These are phyloP conservation scores for Cylindrodendrum hubeiense DNA, from an alignment of 2,329 filamentous ascomycete genomes.

Conservation along the genomic window DNA sequence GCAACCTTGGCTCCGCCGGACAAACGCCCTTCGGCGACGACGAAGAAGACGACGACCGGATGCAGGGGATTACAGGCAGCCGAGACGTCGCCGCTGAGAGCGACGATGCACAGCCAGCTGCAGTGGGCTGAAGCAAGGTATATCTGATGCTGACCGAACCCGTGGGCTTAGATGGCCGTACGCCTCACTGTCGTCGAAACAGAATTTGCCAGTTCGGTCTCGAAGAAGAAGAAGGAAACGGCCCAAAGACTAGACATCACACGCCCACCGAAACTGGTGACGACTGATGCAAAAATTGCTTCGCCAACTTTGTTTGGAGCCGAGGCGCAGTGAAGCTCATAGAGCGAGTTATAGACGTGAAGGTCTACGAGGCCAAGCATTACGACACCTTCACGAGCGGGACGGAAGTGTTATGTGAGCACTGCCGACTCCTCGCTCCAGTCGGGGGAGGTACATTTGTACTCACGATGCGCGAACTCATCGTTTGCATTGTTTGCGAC, in stretches of 20 bases:
- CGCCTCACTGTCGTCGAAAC: neutral
- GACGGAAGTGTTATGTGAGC: neutral
- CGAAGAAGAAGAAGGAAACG: too few species aligned
- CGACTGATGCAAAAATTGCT: neutral
- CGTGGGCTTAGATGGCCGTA: neutral
- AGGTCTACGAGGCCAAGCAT: neutral
- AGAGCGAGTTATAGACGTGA: neutral
- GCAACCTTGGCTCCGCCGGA: neutral
- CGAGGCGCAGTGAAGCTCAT: neutral
- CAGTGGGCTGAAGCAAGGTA: neutral
- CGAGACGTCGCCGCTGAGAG: neutral
- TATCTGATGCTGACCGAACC: neutral
- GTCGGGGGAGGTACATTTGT: neutral
- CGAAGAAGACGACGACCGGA: neutral
- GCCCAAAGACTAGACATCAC: neutral
- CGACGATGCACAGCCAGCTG: conserved; percentile 13
- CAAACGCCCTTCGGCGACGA: conserved; percentile 7
- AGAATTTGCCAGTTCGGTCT: too few species aligned
- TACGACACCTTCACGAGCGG: neutral
- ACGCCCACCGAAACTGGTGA: neutral
- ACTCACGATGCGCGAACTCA: neutral
- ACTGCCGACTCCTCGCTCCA: neutral
- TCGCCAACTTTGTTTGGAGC: neutral
- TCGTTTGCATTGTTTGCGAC: neutral
- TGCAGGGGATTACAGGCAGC: neutral